Conservation (phyloP, 495 filamentous ascomycete genomes). For the Cairneyella variabilis region DNA sequence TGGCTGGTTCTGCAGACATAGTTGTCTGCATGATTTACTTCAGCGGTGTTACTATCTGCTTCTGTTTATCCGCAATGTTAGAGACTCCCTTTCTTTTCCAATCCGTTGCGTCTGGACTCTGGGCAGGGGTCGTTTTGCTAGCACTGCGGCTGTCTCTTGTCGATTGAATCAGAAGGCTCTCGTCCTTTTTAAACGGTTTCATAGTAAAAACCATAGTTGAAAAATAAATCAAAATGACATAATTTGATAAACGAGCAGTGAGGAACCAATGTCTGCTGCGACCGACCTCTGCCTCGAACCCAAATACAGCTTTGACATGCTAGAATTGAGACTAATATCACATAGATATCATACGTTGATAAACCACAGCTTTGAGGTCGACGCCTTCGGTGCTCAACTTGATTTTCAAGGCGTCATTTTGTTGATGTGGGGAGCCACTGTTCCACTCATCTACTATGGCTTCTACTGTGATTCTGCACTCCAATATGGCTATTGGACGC, state of each 20-base stretch:
- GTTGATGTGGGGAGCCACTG: conserved; percentile 49
- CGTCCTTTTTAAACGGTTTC: too few relatives aligned
- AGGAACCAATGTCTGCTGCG: too few relatives aligned
- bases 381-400: conserved; percentile 38
- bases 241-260: too few relatives aligned
- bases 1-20: conserved; percentile 35
- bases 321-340: conserved; percentile 19
- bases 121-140: not conserved
- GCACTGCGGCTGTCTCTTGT: not conserved
- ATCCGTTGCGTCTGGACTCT: not conserved
- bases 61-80: conserved; percentile 43
- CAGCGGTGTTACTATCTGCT: conserved; percentile 45
- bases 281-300: too few relatives aligned
- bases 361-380: conserved; percentile 39
- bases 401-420: conserved; percentile 52
- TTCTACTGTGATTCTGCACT: conserved; percentile 36
- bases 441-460: conserved; percentile 49
- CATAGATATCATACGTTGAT: conserved; percentile 43
- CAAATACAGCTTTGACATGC: too few relatives aligned
- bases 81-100: not conserved
- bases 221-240: too few relatives aligned
- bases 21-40: conserved; percentile 45
- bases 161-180: too few relatives aligned
- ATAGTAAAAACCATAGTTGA: too few relatives aligned
- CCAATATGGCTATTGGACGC: conserved; percentile 34